Conservation (phyloP, 2,329 filamentous ascomycete genomes). For the Ophiostoma perfectum region DNA sequence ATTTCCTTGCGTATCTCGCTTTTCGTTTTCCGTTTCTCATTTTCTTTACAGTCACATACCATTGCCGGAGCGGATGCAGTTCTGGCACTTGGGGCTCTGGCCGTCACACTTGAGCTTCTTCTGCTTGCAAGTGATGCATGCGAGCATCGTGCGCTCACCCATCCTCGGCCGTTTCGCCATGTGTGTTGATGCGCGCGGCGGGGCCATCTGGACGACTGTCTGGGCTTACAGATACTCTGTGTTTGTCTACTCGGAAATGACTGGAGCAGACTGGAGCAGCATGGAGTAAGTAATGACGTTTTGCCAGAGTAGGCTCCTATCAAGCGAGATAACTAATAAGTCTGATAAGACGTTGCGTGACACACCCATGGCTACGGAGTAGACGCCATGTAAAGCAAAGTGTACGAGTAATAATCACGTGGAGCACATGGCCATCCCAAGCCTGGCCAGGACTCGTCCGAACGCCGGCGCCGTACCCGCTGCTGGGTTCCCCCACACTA, state of each 20-base stretch:
- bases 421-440: background rate
- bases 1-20: background rate
- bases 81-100: constrained; percentile 30
- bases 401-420: background rate
- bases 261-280: background rate
- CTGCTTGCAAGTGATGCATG: constrained; percentile 7
- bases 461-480: background rate
- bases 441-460: background rate
- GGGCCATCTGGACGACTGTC: background rate
- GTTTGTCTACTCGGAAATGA: background rate
- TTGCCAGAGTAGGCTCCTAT: background rate
- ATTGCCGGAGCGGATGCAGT: constrained; percentile 28
- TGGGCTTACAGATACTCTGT: background rate
- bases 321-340: background rate
- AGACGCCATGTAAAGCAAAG: background rate
- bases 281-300: background rate
- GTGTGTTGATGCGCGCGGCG: constrained; percentile 1
- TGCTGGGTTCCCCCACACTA: background rate
- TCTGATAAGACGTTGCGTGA: background rate
- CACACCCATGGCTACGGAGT: no score
- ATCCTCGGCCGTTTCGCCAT: constrained; percentile 2
- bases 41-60: constrained; percentile 20
- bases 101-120: constrained; percentile 27
- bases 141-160: constrained; percentile 1
- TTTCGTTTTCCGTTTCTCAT: no score